These are phyloP conservation scores for Sarcomyxa edulis DNA, from an alignment of 768 basidiomycete genomes.

Conservation along the genomic window DNA sequence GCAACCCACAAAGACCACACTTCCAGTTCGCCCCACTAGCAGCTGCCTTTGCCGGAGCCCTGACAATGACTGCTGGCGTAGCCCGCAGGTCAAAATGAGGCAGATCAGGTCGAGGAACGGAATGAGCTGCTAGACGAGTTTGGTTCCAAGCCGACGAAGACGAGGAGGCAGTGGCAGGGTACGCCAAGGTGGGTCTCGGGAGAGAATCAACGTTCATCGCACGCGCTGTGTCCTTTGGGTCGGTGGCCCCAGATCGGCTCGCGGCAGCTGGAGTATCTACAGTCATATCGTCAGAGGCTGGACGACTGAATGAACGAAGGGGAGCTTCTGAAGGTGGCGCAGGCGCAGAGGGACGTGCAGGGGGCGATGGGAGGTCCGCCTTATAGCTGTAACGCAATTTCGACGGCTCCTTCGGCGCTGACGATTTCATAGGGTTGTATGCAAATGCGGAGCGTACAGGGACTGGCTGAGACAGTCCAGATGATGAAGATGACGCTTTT, in stretches of 20 bases:
- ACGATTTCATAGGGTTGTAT: conserved; percentile 6
- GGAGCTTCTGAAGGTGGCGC: conserved; percentile 9
- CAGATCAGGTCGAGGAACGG: conserved; percentile 19
- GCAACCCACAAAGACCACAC: conserved; percentile 48
- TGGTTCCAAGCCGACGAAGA: conserved; percentile 17
- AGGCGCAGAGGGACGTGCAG: conserved; percentile 22
- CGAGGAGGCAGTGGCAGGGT: conserved; percentile 22
- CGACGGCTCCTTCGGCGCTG: conserved; percentile 65
- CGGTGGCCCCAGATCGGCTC: no score
- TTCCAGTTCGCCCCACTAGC: conserved; percentile 39
- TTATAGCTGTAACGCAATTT: conserved; percentile 73
- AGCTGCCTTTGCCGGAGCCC: conserved; percentile 28
- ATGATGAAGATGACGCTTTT: no score
- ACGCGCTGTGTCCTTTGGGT: conserved; percentile 12
- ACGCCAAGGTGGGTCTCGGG: conserved; percentile 9
- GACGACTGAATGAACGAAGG: no score
- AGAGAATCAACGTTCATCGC: conserved; percentile 1
- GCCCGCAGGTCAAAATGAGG: conserved; percentile 9
- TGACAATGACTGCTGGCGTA: conserved; percentile 28
- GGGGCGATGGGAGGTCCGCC: conserved; percentile 34
- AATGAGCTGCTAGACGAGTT: conserved; percentile 28
- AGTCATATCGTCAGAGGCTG: not conserved
- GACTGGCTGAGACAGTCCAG: no score
- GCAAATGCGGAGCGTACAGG: conserved; percentile 18
- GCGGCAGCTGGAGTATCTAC: not conserved